A percentile compares a stretch with the other conserved stretches of the same genome.
Conservation (phyloP, 2,329 filamentous ascomycete species). For the Rasamsonia emersonii region DNA sequence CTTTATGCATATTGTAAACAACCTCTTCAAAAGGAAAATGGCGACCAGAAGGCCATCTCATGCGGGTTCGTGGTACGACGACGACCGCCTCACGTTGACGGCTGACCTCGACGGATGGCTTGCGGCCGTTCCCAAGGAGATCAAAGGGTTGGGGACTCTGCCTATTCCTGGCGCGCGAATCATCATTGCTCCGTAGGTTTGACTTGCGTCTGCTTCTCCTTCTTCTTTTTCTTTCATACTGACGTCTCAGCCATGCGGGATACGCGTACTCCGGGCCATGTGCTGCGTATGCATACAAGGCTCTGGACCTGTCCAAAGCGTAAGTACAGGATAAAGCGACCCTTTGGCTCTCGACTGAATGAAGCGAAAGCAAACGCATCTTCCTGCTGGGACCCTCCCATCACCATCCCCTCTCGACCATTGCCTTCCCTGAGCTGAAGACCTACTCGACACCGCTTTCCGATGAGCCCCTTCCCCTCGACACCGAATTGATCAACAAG, state of each 20-base stretch:
- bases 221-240: conserved; percentile 10
- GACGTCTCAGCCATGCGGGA: conserved; percentile 67
- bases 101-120: conserved; percentile 67
- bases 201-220: background rate
- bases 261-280: conserved; percentile 87
- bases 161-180: conserved; percentile 69
- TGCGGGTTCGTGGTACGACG: conserved; percentile 81
- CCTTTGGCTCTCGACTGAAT: conserved; percentile 6
- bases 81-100: conserved; percentile 50
- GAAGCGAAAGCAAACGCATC: conserved; percentile 59
- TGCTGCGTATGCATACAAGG: conserved; percentile 91
- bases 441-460: conserved; percentile 38
- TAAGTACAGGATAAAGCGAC: conserved; percentile 28
- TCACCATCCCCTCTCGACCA: conserved; percentile 68
- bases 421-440: conserved; percentile 65
- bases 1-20: too few species aligned
- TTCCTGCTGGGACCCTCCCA: conserved; percentile 93
- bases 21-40: conserved; percentile 24
- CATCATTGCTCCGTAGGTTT: conserved; percentile 80
- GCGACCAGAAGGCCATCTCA: conserved; percentile 55
- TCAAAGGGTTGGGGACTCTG: conserved; percentile 55
- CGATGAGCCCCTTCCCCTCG: conserved; percentile 35
- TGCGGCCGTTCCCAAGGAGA: conserved; percentile 55
- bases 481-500: conserved; percentile 33
- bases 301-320: conserved; percentile 70